These are phyloP conservation scores for Vaccinium myrtillus DNA, from an alignment of 148 eudicot species.

Conservation along the genomic window DNA sequence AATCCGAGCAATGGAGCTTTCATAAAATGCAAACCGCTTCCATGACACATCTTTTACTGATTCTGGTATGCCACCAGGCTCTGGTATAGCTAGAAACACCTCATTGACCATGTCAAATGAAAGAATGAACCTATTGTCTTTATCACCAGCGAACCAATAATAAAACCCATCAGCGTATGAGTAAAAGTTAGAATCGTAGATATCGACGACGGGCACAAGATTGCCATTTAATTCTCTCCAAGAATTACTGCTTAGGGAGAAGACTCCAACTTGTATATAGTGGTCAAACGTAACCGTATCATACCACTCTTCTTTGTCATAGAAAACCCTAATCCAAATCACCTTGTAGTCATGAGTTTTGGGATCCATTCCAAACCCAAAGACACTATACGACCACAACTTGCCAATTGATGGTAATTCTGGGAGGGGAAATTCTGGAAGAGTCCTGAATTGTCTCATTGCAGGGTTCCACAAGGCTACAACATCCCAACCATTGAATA, in stretches of 20 bases:
- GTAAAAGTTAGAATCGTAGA: not conserved
- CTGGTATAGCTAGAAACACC: not conserved
- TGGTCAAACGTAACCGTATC: not conserved
- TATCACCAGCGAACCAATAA: not conserved
- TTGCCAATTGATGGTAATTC: not conserved
- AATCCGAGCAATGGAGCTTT: not conserved
- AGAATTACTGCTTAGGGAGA: not conserved
- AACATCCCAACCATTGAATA: not conserved
- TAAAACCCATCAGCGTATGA: not conserved
- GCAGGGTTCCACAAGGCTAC: constrained; percentile 6
- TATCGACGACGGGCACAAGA: not conserved
- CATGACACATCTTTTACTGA: not conserved
- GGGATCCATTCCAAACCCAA: constrained; percentile 3
- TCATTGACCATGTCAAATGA: not conserved
- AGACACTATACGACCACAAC: not conserved
- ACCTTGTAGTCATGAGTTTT: constrained; percentile 1
- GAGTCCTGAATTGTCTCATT: not conserved
- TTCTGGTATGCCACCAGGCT: not conserved
- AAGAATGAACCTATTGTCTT: not conserved
- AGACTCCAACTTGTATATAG: not conserved
- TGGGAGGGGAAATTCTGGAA: not conserved
- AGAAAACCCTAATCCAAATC: not conserved
- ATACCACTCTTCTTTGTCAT: not conserved
- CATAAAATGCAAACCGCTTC: not conserved
- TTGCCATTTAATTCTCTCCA: not conserved